phyloP scores from a whole-genome alignment of 192 early-diverging fungal genomes.

The Entomortierella chlamydospora region DNA sequence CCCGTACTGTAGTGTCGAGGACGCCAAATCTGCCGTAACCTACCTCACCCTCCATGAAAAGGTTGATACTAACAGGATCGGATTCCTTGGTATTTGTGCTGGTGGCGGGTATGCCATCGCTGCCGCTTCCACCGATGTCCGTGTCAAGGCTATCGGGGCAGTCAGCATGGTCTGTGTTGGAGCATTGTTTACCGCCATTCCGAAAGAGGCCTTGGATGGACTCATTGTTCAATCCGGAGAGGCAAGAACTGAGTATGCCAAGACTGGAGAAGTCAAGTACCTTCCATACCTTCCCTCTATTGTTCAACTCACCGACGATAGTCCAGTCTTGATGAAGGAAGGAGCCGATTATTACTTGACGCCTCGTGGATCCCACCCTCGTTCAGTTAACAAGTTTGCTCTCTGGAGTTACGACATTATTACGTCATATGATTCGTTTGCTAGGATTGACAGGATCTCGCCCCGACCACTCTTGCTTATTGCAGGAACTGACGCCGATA shows the following conservation, averaged over 20 bases:
- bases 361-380: constrained; percentile 25
- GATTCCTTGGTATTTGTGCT: constrained; percentile 46
- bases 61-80: constrained; percentile 28
- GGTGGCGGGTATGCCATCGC: constrained; percentile 30
- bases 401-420: constrained; percentile 30
- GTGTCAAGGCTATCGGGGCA: constrained; percentile 31
- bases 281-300: constrained; percentile 5
- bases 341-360: constrained; percentile 44
- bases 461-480: constrained; percentile 27
- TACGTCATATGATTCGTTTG: constrained; percentile 24
- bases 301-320: constrained; percentile 8
- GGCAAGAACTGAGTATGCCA: constrained; percentile 25
- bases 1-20: constrained; percentile 19
- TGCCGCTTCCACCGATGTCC: constrained; percentile 20
- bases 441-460: constrained; percentile 9
- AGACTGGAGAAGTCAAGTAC: constrained; percentile 20
- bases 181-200: constrained; percentile 4
- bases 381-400: constrained; percentile 13
- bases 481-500: constrained; percentile 48
- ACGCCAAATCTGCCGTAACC: constrained; percentile 33
- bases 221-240: constrained; percentile 14
- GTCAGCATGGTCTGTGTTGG: constrained; percentile 22
- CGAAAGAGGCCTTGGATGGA: constrained; percentile 4
- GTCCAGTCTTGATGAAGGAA: constrained; percentile 14
- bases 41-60: constrained; percentile 17